Evolutionary conservation across 2,329 filamentous ascomycete genomes (phyloP), one percentile per base, ranked within the genome.

Genomic region (Penicillium capsulatum): DNA sequence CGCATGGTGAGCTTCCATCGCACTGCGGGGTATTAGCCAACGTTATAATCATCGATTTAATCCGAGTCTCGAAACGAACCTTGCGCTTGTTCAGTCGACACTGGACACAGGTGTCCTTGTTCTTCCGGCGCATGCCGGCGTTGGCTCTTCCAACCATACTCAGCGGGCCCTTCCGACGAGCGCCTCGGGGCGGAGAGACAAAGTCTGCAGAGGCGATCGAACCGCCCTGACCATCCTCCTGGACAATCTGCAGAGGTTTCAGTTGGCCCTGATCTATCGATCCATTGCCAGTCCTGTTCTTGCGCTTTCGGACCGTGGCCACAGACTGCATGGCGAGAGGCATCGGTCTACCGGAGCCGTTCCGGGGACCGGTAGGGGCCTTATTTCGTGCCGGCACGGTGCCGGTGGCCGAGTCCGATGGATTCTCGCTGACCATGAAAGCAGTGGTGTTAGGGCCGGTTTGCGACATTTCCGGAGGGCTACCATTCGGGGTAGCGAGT

Each of bases 51-150:
- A 30, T 4, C 29, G 17, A 34, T 3, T 7, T 15, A 7, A n/a
- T 22, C 13, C n/a, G 15, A n/a, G n/a, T n/a, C n/a, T n/a, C n/a
- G 29, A 41, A 16, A 40, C 50, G 44, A 50, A 68, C 66, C 61
- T 68, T 68, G 48, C 65, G 64, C 51, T 70, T 70, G 43, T 68
- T 67, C 44, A 68, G 44, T 15, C 66, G 60, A 39, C 67, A 70
- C 44, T 67, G 65, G 10, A 70, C 63, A 53, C 67, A 70, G 4
- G 67, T 68, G 38, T 63, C 66, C 54, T 66, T 68, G 43, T 69
- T 67, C 53, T 68, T 68, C 27, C 67, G 58, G 31, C 66, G 60
- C 47, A 67, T 33, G 14, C 65, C 66, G 26, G 66, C 66, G 36
- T 69, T 66, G 22, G 64, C 63, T 37, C 66, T 50, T 24, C 65